phyloP scores from a whole-genome alignment of 2,329 filamentous ascomycete species.

The Aureobasidium namibiae region DNA sequence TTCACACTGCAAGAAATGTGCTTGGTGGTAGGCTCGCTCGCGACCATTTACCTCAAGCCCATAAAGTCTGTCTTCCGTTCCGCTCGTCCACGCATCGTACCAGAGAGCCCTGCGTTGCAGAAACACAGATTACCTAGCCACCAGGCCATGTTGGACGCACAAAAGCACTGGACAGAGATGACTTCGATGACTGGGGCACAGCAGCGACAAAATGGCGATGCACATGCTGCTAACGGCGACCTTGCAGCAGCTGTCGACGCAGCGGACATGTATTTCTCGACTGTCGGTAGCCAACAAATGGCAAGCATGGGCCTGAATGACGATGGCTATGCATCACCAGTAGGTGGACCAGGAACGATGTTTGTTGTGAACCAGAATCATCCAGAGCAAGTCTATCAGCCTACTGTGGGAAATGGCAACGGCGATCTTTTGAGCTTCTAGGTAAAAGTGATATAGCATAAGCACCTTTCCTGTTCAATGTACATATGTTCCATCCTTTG shows the following conservation, averaged over 20 bases:
- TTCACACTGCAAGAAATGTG: constrained; percentile 94
- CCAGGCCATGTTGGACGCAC: constrained; percentile 36
- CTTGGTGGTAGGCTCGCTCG: constrained; percentile 87
- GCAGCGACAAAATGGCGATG: constrained; percentile 20
- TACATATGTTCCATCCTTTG: background rate
- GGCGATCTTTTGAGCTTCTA: constrained; percentile 29
- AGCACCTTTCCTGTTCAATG: background rate
- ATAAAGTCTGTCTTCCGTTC: constrained; percentile 94
- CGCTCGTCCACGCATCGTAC: constrained; percentile 69
- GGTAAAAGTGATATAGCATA: background rate
- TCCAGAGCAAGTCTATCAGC: constrained; percentile 66
- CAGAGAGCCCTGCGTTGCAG: constrained; percentile 80
- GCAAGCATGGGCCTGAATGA: constrained; percentile 58
- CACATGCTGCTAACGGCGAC: constrained; percentile 30
- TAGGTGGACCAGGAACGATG: constrained; percentile 27
- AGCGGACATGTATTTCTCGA: constrained; percentile 83
- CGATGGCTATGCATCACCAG: constrained; percentile 29
- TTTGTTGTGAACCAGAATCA: constrained; percentile 76
- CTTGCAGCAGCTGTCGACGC: constrained; percentile 68
- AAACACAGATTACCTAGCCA: constrained; percentile 56
- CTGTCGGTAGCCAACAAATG: constrained; percentile 66
- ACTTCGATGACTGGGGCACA: constrained; percentile 5
- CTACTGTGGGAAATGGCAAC: constrained; percentile 47
- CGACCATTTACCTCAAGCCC: constrained; percentile 95
- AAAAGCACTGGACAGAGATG: constrained; percentile 8